Base-by-base conservation (phyloP, 2,329 filamentous ascomycete species). In the Trichoderma atrobrunneum region DNA sequence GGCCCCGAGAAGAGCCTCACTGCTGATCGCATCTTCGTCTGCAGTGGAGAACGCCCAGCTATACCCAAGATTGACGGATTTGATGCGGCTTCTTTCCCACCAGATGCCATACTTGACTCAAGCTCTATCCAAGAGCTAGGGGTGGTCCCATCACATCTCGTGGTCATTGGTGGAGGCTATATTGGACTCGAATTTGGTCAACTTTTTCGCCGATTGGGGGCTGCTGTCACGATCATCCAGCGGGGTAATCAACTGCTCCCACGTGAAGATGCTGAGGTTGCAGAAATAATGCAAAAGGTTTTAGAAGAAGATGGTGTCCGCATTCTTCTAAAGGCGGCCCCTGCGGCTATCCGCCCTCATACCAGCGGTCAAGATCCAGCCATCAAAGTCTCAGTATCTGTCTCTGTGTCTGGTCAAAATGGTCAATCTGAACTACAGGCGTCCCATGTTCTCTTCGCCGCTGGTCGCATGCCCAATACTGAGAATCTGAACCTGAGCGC, bases 181-280 rank as follows among this genome's bases (percentile, higher is more conserved):
- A 81, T 88, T 36, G 87, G 86, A 1, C 78, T 88, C 12, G 86
- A 88, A 74, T 88, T 88, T 73, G 86, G 82, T 2, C 86, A 88
- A 77, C 79, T 87, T 30, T 86, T 87, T 77, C 79, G 82, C 1
- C 80, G 87, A 21, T 77, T 88, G 16, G 86, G 86, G 0, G 81
- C 85, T 3, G 77, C 82, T 34, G 86, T 88, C 56, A 86, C 84
- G 2, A 77, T 88, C 59, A 71, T 88, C 4, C 85, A 88, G 76
- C 77, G 83, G 11, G 80, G 76, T 5, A 74, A 76, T 21, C 83
- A 84, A 69, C 77, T 88, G 12, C 76, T 87, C 2, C 81, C 81
- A 0, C 78, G 80, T 24, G 86, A 88, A 72, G 86, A 88, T 72
- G 62, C 76, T n/a, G 85, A 88, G 54, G 78, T 88, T 7, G 83